Percentiles rank a stretch among this genome's conserved stretches.
Conservation (phyloP, 129 eudicot species). For the Flaveria brownii region DNA sequence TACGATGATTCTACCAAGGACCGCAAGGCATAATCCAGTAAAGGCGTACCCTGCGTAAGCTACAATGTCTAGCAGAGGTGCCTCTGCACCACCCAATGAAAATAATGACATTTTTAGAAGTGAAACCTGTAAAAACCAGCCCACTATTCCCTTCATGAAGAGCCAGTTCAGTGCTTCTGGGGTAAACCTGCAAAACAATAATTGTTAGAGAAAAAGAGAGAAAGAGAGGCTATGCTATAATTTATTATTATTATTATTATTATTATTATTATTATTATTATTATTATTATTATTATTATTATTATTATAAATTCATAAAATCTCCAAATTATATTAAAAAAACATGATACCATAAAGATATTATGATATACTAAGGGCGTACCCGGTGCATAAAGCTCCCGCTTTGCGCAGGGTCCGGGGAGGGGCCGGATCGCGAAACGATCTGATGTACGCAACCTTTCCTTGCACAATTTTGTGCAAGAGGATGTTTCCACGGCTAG, state of each 20-base stretch:
- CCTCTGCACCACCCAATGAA: constrained; percentile 65
- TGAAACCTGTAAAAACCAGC: constrained; percentile 59
- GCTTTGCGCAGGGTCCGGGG: no score
- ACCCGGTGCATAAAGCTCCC: no score
- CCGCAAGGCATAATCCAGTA: constrained; percentile 54
- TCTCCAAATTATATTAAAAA: neutral
- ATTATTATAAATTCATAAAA: neutral
- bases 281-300: neutral
- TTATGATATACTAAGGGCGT: no score
- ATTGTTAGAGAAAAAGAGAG: constrained; percentile 4
- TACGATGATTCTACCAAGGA: constrained; percentile 45
- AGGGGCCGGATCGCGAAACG: no score
- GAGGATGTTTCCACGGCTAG: no score
- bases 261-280: neutral
- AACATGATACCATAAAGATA: neutral
- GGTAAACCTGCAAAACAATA: constrained; percentile 46
- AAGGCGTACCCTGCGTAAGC: constrained; percentile 70
- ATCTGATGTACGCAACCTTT: no score
- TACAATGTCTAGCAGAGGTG: constrained; percentile 67
- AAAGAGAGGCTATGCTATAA: neutral
- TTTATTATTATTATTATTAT: neutral
- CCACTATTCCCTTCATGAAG: constrained; percentile 59
- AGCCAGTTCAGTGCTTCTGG: constrained; percentile 70
- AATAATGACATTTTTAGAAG: constrained; percentile 56
- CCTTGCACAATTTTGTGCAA: no score